Conservation (phyloP, 331 rosid genomes). For the Acacia pycnantha region DNA sequence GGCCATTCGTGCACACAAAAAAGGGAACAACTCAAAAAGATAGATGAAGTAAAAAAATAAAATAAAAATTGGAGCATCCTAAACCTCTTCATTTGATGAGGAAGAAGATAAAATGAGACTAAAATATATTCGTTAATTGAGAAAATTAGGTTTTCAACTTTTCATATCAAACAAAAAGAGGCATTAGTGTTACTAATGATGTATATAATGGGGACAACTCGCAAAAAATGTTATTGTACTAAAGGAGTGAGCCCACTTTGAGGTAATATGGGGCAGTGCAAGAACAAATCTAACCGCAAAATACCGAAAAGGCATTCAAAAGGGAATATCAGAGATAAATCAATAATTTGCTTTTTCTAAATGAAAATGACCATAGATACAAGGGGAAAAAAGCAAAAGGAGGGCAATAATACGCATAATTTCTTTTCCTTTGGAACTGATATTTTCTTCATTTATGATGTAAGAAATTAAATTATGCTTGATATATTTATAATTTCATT, state of each 20-base stretch:
- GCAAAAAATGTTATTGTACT: conserved; percentile 15
- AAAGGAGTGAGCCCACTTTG: conserved; percentile 34
- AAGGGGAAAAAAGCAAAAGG: conserved; percentile 1
- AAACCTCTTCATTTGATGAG: neutral
- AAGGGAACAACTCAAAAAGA: conserved; percentile 8
- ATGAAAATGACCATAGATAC: conserved; percentile 36
- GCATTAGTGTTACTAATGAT: neutral
- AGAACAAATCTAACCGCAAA: conserved; percentile 39
- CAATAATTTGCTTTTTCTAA: conserved; percentile 12
- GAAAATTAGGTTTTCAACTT: conserved; percentile 8
- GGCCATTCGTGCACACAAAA: neutral
- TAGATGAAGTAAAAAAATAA: neutral
- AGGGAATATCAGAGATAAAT: neutral
- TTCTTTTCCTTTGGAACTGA: neutral
- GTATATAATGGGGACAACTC: conserved; percentile 22
- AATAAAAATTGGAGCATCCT: neutral
- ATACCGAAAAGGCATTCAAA: conserved; percentile 30
- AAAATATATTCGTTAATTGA: neutral
- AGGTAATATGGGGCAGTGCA: conserved; percentile 37
- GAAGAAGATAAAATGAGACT: neutral
- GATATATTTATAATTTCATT: neutral
- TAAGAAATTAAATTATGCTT: neutral
- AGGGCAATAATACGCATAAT: neutral
- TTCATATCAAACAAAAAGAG: conserved; percentile 25
- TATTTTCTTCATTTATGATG: neutral